phyloP scores from a whole-genome alignment of 495 filamentous ascomycete species.

The Penicillium subrubescens region DNA sequence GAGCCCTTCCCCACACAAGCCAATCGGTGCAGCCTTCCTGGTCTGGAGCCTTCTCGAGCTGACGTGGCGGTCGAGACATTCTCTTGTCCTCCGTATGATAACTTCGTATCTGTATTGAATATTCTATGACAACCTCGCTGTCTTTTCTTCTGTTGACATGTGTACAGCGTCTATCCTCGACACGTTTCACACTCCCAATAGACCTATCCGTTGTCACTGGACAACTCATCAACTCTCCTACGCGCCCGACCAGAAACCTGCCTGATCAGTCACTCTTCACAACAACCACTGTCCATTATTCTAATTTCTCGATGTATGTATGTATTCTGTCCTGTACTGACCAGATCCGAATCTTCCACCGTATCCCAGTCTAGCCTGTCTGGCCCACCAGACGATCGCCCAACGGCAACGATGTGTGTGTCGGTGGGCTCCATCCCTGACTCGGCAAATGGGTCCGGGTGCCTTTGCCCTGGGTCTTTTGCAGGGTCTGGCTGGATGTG shows the following conservation, averaged over 20 bases:
- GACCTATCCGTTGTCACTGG: not conserved
- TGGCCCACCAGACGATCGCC: constrained; percentile 15
- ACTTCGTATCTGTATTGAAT: not conserved
- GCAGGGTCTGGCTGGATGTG: not conserved
- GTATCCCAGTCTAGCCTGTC: constrained; percentile 5
- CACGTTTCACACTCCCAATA: not conserved
- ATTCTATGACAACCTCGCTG: not conserved
- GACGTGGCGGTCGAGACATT: constrained; percentile 21
- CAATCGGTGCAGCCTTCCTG: constrained; percentile 19
- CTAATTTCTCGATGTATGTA: not conserved
- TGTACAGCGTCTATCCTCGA: not conserved
- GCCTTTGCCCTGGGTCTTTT: not conserved
- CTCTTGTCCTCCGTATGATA: not conserved
- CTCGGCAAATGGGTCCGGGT: constrained; percentile 2
- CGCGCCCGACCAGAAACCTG: not conserved
- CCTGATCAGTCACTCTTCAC: not conserved
- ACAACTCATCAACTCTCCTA: not conserved
- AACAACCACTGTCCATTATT: not conserved
- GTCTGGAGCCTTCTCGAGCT: constrained; percentile 13
- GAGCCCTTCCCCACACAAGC: constrained; percentile 20
- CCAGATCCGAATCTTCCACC: not conserved
- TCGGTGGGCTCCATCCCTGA: not conserved
- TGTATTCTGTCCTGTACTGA: not conserved
- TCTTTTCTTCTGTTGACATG: not conserved
- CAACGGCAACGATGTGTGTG: constrained; percentile 12